Conservation (phyloP, 2,329 filamentous ascomycete genomes). For the Pezicula neosporulosa region DNA sequence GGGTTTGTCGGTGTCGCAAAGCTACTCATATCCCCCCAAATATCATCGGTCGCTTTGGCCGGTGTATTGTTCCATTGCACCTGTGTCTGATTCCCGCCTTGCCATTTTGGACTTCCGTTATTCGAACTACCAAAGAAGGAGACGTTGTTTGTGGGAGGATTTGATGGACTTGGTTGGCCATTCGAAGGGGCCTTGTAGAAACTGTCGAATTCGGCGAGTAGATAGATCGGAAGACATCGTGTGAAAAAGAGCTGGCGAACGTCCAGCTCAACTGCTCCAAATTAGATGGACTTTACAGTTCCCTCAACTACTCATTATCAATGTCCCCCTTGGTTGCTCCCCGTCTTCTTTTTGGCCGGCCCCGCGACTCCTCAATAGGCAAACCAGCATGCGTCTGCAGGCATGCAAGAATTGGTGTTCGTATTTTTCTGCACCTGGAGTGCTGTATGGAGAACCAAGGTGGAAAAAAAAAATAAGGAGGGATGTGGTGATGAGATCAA, state of each 20-base stretch:
- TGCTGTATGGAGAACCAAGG: conserved; percentile 17
- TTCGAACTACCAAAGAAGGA: conserved; percentile 12
- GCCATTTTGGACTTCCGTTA: conserved; percentile 3
- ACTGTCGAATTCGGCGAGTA: conserved; percentile 60
- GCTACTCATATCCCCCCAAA: conserved; percentile 21
- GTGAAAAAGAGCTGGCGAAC: neutral
- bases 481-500: neutral
- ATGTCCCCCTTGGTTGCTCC: too few species aligned
- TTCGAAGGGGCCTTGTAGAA: conserved; percentile 34
- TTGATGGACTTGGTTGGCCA: conserved; percentile 18
- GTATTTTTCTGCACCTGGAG: too few species aligned
- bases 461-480: neutral
- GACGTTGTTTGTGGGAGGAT: conserved; percentile 18
- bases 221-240: conserved; percentile 61
- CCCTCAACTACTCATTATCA: neutral
- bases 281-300: conserved; percentile 9
- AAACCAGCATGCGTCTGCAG: too few species aligned
- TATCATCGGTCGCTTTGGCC: conserved; percentile 11
- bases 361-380: too few species aligned
- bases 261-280: neutral
- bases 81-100: neutral
- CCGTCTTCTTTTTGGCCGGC: too few species aligned
- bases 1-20: conserved; percentile 10
- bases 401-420: too few species aligned
- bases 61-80: conserved; percentile 14